Base-by-base conservation (phyloP, 106 monocot genomes). In the Platanthera zijinensis region DNA sequence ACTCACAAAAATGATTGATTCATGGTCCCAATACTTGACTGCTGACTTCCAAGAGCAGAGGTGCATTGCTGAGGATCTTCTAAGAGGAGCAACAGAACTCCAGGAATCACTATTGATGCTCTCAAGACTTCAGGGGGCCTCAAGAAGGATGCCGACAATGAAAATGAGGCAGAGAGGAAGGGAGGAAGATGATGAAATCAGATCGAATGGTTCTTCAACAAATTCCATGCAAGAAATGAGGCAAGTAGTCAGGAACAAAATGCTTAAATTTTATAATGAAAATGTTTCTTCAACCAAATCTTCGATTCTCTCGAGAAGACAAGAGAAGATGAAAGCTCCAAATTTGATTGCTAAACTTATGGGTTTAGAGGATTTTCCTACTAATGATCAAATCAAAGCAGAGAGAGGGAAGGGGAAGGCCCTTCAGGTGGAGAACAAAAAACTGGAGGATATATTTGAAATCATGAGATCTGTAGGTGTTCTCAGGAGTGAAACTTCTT, bases 71-170 rank as follows among this genome's bases (percentile, higher is more conserved):
- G 79, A 79, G 45, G 77, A 81, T 77, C 84, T 95, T 70, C 68
- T 86, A 32, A 78, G 73, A 82, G 86, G 86, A 47, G 84, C 84
- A 12, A 48, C 86, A 72, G 92, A 90, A 74, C 89, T 92, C 39
- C 86, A 95, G 74, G 86, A 84, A 76, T 95, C 95, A 1, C 18
- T 92, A 56, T 51, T 81, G 61, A 87, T 87, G 85, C 86, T 90
- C 10, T 74, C 71, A 28, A 87, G 71, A 61, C 86, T 88, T 62
- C 83, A 83, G 39, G 78, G 80, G 15, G 77, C 80, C 18, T 76
- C 86, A 18, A 78, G 25, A 15, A 45, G 30, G 6, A 71, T 76
- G 54, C n/a, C 52, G 45, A n/a, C 17, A 13, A 70, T 12, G 14
- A 78, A 46, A 18, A 51, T 0, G 13, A 73, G 18, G 21, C 52